A percentile compares a stretch with the other conserved stretches of the same genome.
phyloP scores from a whole-genome alignment of 345 rosid genomes.

The Heritiera fomes region DNA sequence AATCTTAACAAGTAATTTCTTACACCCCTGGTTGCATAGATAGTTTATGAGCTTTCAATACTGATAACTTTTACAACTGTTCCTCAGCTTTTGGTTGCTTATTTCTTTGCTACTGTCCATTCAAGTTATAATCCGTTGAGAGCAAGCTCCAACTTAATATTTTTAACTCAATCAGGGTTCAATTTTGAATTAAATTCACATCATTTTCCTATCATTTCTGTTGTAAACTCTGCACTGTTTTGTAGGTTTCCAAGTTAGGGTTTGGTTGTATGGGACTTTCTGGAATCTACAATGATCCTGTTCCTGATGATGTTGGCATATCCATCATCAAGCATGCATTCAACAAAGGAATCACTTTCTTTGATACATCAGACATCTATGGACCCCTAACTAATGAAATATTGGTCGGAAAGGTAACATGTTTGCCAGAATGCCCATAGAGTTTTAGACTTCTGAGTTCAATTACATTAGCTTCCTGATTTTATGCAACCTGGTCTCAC shows the following conservation, averaged over 20 bases:
- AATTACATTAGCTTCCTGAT: background rate
- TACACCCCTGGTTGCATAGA: background rate
- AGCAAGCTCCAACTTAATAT: background rate
- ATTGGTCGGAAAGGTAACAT: conserved; percentile 37
- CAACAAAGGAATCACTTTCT: conserved; percentile 34
- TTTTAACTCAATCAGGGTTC: background rate
- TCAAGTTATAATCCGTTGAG: background rate
- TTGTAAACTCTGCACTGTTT: background rate
- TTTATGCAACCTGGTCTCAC: background rate
- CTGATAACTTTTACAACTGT: no score
- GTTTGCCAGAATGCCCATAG: no score
- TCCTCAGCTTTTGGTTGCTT: background rate
- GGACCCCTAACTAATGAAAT: conserved; percentile 36
- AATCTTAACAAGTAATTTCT: no score
- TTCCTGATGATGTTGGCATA: conserved; percentile 35
- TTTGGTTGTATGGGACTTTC: conserved; percentile 44
- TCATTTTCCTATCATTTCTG: background rate
- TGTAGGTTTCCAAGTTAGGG: conserved; percentile 43
- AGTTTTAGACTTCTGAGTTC: no score
- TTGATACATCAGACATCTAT: conserved; percentile 41
- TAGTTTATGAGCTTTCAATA: background rate
- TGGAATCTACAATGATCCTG: conserved; percentile 31
- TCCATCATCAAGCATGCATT: conserved; percentile 36
- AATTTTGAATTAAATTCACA: background rate
- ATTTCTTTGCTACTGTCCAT: background rate